Base-by-base conservation (phyloP, 2,329 filamentous ascomycete genomes). In the Nemania sp. region DNA sequence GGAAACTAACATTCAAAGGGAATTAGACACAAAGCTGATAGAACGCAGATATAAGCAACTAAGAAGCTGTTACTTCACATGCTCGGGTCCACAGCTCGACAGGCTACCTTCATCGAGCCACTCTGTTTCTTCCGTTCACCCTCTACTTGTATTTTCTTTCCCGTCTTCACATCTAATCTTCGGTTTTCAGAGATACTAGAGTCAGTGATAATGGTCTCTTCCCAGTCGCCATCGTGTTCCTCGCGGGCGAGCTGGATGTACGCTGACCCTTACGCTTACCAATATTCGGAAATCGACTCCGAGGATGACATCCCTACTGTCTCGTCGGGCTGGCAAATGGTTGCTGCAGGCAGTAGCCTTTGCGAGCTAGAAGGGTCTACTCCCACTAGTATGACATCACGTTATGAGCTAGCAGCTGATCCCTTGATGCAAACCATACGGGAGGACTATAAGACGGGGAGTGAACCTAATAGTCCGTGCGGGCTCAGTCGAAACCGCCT, bases 241-340 rank as follows among this genome's bases (percentile, higher is more conserved):
- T 26, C 32, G n/a, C 58, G 61, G 45, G 63, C 60, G 4, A 66
- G 62, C 20, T 71, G 67, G 67, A 67, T 69, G 69, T 71, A 59
- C n/a, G 22, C 66, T 11, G 69, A 71, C 58, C 69, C 69, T n/a
- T 71, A 71, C 35, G 45, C 26, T 3, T 71, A 71, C 58, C 67
- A 69, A 55, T 71, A 71, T 58, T 65, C 67, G 1, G 57, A 55
- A 8, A 7, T 67, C 22, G 27, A 45, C n/a, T 5, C 20, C 11
- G 58, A 51, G 1, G 1, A 55, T 27, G 53, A 64, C 1, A 7
- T 4, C 10, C 53, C 24, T n/a, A 13, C 13, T 35, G 27, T n/a
- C 15, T 26, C 61, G 8, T 24, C 41, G n/a, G 13, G 5, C 22
- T 20, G 26, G 20, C 26, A 27, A 27, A 32, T 1, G 32, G 18